Evolutionary conservation across 352 stramenopile species (phyloP).

Genomic region (Phytophthora pisi): DNA sequence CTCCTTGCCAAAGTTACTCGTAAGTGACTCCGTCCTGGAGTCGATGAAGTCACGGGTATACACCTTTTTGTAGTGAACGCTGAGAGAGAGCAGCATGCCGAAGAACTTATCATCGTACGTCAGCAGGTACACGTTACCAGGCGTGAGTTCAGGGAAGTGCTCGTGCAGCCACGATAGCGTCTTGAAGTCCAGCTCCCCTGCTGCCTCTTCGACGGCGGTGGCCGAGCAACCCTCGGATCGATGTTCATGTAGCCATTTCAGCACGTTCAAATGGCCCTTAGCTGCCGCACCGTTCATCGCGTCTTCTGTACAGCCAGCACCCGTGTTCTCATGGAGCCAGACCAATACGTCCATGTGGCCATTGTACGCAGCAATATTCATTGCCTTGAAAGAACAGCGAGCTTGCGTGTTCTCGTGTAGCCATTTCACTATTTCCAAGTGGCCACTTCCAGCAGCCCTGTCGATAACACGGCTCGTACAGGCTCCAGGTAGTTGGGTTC

Average conservation of each 20-base stretch:
- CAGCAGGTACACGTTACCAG: neutral
- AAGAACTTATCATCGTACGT: neutral
- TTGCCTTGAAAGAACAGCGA: neutral
- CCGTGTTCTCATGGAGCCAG: neutral
- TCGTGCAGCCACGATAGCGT: neutral
- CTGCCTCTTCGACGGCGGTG: neutral
- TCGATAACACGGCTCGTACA: neutral
- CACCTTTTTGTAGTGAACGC: neutral
- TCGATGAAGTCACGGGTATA: neutral
- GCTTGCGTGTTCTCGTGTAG: neutral
- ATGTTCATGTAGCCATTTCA: neutral
- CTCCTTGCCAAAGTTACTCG: neutral
- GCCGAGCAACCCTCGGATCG: neutral
- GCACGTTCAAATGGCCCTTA: neutral
- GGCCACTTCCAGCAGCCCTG: neutral
- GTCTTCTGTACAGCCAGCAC: neutral
- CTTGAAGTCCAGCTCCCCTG: neutral
- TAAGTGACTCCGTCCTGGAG: neutral
- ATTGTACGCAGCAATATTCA: neutral
- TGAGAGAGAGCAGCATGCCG: neutral
- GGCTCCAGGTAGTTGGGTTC: neutral
- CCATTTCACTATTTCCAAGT: slow-evolving; percentile 1
- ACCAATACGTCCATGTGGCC: neutral
- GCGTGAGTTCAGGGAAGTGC: neutral
- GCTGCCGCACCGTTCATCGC: neutral